Conservation (phyloP, 2,329 filamentous ascomycete genomes). For the Phialemonium atrogriseum region DNA sequence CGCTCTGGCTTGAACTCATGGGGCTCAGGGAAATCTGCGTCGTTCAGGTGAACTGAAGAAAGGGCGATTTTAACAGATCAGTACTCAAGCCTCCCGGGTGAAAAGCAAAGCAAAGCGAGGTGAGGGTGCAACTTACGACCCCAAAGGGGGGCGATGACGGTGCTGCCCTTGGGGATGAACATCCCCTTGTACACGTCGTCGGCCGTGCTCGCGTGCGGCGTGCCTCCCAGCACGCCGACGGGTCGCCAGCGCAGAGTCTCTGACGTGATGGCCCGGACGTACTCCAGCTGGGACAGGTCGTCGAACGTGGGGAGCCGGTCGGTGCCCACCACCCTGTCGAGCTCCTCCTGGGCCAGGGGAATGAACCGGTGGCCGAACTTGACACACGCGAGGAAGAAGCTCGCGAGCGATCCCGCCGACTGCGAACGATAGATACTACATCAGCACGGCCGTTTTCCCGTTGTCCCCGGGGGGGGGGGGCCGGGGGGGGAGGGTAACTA, state of each 20-base stretch:
- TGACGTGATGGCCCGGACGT: conserved; percentile 25
- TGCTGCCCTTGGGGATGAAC: conserved; percentile 34
- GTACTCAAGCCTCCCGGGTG: too few species aligned
- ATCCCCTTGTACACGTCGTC: conserved; percentile 31
- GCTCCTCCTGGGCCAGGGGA: conserved; percentile 29
- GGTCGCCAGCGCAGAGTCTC: conserved; percentile 33
- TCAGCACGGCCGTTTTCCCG: neutral
- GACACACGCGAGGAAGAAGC: conserved; percentile 43
- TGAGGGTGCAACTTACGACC: conserved; percentile 25
- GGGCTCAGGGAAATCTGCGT: conserved; percentile 30
- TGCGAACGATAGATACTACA: conserved; percentile 20
- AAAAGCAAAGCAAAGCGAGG: too few species aligned
- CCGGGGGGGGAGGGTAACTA: conserved; percentile 6
- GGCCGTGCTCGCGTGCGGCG: conserved; percentile 37
- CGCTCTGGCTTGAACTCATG: conserved; percentile 28
- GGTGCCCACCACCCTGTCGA: conserved; percentile 27
- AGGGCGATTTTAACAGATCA: too few species aligned
- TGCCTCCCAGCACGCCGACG: conserved; percentile 30
- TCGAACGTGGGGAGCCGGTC: conserved; percentile 27
- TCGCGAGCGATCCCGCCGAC: conserved; percentile 39
- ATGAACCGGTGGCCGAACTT: conserved; percentile 42
- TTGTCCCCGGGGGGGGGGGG: neutral
- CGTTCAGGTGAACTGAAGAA: conserved; percentile 28
- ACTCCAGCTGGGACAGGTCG: conserved; percentile 23
- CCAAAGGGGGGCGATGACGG: conserved; percentile 32